Evolutionary conservation across 345 rosid species (phyloP), one percentile per base, ranked within the genome.

Genomic region (Populus euphratica): DNA sequence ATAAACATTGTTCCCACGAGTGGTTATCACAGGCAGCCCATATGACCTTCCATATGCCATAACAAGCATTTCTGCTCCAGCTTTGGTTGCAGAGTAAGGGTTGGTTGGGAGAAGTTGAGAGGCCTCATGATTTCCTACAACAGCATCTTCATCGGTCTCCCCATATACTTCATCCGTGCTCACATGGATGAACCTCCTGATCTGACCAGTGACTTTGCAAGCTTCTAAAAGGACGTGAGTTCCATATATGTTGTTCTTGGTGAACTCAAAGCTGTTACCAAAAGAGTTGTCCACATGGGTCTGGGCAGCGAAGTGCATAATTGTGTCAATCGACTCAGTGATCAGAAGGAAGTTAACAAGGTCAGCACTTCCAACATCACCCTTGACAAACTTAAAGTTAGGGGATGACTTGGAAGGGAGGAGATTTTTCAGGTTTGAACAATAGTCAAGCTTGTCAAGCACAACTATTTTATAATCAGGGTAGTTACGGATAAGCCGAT

Each of bases 101-200:
- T 93, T 93, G 0, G 98, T 93, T 0, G 98, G 98, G n/a, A 92
- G 94, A n/a, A 93, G 90, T 81, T 93, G 97, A 49, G 98, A 93
- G 64, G 98, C 98, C 82, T 93, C 98, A 33, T 90, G 92, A 82
- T 93, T 93, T 83, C 97, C 98, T 31, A 92, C 98, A 41, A 90
- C 89, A 25, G 98, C 98, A 79, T 93, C 98, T 80, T 93, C 98
- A 74, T 93, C 97, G 0, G 97, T 93, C 81, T 93, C 97, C 68
- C 98, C 98, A 75, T 93, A 93, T 6, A 93, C 98, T 81, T 93
- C 98, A 78, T 93, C 98, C 12, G 98, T 93, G 83, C 98, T 93
- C 11, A 93, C 98, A 75, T 93, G 98, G 76, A 93, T 93, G 79
- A 93, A 93, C 85, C 98, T 90, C 90, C 83, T 80, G 52, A 93